Evolutionary conservation across 31 red algal genomes (phyloP).

Genomic region (Porphyra umbilicalis): DNA sequence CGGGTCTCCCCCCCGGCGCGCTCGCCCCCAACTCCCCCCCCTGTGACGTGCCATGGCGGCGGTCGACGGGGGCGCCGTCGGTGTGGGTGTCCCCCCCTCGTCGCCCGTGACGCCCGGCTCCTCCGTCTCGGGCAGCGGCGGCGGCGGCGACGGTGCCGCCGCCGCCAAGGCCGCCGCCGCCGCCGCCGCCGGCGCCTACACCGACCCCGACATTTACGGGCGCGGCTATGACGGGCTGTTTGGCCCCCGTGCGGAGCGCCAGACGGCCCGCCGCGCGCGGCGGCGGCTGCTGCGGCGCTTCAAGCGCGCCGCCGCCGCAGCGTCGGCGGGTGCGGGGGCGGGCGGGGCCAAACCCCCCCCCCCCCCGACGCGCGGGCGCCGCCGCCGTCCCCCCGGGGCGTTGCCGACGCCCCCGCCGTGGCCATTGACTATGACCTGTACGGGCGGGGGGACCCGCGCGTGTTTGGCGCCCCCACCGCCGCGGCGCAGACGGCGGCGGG

Average conservation of each 20-base stretch:
- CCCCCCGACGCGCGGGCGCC: too few species aligned
- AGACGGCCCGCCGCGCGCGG: background rate
- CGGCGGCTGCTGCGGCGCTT: background rate
- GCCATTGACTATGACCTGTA: conserved; percentile 4
- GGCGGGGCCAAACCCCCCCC: too few species aligned
- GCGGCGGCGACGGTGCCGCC: too few species aligned
- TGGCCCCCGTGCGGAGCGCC: background rate
- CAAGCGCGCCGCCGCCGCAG: background rate
- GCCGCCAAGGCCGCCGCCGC: background rate
- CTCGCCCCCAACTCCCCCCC: too few species aligned
- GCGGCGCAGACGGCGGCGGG: background rate
- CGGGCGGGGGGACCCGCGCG: conserved; percentile 2
- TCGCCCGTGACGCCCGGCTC: too few species aligned
- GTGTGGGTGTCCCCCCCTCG: too few species aligned
- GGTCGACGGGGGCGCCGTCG: too few species aligned
- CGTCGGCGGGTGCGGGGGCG: background rate
- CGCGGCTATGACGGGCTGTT: background rate
- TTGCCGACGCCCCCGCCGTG: background rate
- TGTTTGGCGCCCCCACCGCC: background rate
- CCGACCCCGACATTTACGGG: background rate
- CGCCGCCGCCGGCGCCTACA: background rate
- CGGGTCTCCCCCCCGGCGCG: too few species aligned
- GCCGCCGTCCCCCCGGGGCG: background rate
- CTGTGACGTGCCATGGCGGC: too few species aligned
- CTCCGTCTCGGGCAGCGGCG: too few species aligned